Evolutionary conservation across 495 filamentous ascomycete species (phyloP).

Genomic region (Podospora didyma): DNA sequence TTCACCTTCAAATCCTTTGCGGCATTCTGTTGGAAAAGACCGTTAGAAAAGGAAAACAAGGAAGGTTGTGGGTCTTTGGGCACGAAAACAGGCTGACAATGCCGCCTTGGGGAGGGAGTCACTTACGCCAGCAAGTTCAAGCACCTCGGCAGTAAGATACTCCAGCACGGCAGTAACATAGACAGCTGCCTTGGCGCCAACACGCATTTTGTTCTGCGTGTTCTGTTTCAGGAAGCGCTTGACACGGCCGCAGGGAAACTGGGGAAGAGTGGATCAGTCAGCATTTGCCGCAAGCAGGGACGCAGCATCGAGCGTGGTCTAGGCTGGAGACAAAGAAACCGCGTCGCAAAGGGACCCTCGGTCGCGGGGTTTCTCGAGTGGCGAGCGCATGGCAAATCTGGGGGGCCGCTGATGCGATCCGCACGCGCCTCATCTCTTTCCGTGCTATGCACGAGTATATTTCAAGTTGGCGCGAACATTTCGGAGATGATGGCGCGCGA

Average conservation of each 20-base stretch:
- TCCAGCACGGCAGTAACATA: constrained; percentile 98
- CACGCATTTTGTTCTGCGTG: constrained; percentile 99
- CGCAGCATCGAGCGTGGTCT: not conserved
- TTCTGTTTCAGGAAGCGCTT: constrained; percentile 99
- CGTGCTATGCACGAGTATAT: not conserved
- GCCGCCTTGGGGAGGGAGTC: constrained; percentile 8
- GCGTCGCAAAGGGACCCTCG: not conserved
- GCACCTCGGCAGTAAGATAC: constrained; percentile 97
- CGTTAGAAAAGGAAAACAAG: not conserved
- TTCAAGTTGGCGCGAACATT: not conserved
- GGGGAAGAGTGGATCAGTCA: constrained; percentile 11
- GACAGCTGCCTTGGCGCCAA: constrained; percentile 96
- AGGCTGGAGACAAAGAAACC: constrained; percentile 2
- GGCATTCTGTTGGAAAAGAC: constrained; percentile 58
- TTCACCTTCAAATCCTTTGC: constrained; percentile 99
- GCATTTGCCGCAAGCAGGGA: constrained; percentile 29
- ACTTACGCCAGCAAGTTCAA: constrained; percentile 86
- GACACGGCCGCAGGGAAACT: constrained; percentile 99
- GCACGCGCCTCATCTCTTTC: too few relatives aligned
- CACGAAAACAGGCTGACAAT: not conserved
- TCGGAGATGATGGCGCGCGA: too few relatives aligned
- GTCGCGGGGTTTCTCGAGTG: not conserved
- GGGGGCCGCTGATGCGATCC: too few relatives aligned
- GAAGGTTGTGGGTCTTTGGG: not conserved
- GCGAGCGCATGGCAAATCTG: not conserved